These are phyloP conservation scores for Podaxis sp. DNA, from an alignment of 768 basidiomycete species.

Conservation along the genomic window DNA sequence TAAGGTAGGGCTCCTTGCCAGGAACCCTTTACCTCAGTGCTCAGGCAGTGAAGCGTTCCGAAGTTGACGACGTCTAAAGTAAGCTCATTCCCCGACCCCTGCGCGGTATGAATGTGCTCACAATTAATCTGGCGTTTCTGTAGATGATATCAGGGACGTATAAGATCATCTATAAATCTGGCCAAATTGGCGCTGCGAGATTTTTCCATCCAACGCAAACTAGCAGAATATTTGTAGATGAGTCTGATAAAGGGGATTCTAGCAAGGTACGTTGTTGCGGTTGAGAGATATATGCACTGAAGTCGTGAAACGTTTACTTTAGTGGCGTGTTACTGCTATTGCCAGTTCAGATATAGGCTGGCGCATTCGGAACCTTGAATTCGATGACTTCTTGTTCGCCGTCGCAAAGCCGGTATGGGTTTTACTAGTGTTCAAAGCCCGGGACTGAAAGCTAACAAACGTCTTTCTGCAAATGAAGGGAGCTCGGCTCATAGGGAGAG, in stretches of 20 bases:
- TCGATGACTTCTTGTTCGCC: not conserved
- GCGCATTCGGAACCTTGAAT: not conserved
- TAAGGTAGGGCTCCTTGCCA: not conserved
- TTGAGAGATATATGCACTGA: not conserved
- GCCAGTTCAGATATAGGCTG: not conserved
- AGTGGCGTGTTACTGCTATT: not conserved
- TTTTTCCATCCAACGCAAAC: not conserved
- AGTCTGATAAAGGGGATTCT: not conserved
- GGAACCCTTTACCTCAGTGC: not conserved
- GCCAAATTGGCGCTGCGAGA: not conserved
- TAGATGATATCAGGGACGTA: not conserved
- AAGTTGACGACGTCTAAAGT: not conserved
- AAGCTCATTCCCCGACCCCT: not conserved
- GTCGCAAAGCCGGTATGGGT: not conserved
- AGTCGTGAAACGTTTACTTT: not conserved
- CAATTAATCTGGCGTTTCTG: not conserved
- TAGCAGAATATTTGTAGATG: slow-evolving; percentile 1
- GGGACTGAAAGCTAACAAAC: too few relatives aligned
- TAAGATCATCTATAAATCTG: not conserved
- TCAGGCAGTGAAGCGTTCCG: not conserved
- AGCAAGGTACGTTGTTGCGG: not conserved
- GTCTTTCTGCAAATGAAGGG: not conserved
- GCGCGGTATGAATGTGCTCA: not conserved
- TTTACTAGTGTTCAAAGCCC: not conserved
- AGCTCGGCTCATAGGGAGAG: not conserved